Base-by-base conservation (phyloP, 768 basidiomycete genomes). In the Cystofilobasidium bisporidii region DNA sequence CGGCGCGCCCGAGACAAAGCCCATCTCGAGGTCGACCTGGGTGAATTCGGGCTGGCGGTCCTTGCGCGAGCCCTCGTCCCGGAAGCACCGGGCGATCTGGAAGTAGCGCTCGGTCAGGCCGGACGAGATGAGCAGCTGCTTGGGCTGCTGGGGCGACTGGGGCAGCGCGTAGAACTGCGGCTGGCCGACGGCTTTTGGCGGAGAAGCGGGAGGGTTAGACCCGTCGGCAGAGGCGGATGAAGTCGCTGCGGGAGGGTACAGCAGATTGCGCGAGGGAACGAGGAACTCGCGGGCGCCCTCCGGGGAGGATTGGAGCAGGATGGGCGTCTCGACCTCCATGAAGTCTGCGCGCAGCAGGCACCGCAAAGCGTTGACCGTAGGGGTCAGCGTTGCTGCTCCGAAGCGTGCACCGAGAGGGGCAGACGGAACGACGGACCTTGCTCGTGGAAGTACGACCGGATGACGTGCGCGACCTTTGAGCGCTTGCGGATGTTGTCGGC, bases 21-120 rank as follows among this genome's bases (percentile, higher is more conserved):
- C 91, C 88, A 96, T 93, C 79, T 97, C 93, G 70, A 97, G 78
- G 84, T 97, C 93, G 69, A 97, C 81, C 79, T 97, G 93, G 26
- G 93, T 97, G 78, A 97, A 97, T 77, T 97, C 93, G 0, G 93
- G 92, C 74, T 97, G 93, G 53, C 93, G 83, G 76, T 97, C 93
- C 77, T 88, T 92, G 65, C 93, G 83, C 5, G 92, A 91, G 74
- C 90, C 91, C 77, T 97, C 93, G 76, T 97, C 93, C 55, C 93
- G 84, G 81, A 97, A 97, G 78, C 93, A 97, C 71, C 85, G 85
- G 18, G 93, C 93, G 63, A 97, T 81, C 76, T 97, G 93, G 78
- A 85, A 97, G 78, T 97, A 97, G 71, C 82, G 85, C 74, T 91
- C 87, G n/a, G 93, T 81, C 3, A 82, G 85, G 22, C 92, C 93